Evolutionary conservation across 1,139 yeast species (phyloP).

Genomic region (Hyphopichia burtonii): DNA sequence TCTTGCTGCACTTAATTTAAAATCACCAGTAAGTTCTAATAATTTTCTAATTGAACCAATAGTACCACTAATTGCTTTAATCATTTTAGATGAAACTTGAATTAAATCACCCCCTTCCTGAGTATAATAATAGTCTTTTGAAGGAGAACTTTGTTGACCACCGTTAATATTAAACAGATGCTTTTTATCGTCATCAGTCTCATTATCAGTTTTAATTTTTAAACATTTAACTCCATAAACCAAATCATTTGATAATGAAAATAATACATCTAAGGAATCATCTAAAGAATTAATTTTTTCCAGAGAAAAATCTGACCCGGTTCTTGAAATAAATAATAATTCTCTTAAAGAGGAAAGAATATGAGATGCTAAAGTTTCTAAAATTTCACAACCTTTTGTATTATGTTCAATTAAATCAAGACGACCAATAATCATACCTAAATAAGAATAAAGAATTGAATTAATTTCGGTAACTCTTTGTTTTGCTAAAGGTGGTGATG

Average conservation of each 20-base stretch:
- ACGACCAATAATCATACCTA: conserved; percentile 71
- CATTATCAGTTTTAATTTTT: conserved; percentile 53
- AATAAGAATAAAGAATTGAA: conserved; percentile 64
- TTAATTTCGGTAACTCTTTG: conserved; percentile 74
- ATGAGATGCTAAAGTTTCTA: conserved; percentile 68
- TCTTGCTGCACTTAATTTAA: conserved; percentile 62
- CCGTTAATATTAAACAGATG: conserved; percentile 7
- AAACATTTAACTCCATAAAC: conserved; percentile 64
- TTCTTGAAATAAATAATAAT: conserved; percentile 59
- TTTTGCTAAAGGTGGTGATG: conserved; percentile 65
- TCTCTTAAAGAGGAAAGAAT: conserved; percentile 64
- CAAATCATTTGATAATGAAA: conserved; percentile 62
- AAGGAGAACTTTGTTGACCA: conserved; percentile 5
- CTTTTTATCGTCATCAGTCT: conserved; percentile 27
- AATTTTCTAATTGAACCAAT: conserved; percentile 42
- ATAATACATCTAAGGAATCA: conserved; percentile 53
- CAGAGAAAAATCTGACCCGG: conserved; percentile 45
- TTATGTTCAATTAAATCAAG: conserved; percentile 74
- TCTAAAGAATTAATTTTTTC: conserved; percentile 50
- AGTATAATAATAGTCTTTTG: conserved; percentile 51
- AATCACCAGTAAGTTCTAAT: conserved; percentile 65
- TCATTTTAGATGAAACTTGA: conserved; percentile 62
- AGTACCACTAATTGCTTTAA: conserved; percentile 52
- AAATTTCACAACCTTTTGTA: conserved; percentile 62
- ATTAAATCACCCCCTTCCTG: conserved; percentile 67